Evolutionary conservation across 78 protist genomes (phyloP), one percentile per base, ranked within the genome.

Genomic region (Guillardia theta): DNA sequence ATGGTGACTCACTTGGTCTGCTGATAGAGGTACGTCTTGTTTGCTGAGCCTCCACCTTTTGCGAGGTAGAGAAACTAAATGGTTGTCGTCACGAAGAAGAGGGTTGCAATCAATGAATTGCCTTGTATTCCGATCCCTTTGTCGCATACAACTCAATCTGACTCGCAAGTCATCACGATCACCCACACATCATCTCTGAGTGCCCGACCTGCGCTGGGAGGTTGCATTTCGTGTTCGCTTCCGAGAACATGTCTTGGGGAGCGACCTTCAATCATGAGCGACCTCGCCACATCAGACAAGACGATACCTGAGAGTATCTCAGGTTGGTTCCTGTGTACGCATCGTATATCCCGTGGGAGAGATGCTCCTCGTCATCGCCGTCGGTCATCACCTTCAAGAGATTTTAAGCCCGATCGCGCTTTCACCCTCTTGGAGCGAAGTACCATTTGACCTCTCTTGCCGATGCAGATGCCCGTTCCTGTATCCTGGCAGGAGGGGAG

Each of bases 131-230:
- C 78, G 27, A 27, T 87, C 98, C 98, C 46, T 48, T 36, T 37
- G 95, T 92, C 18, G 98, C 95, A 87, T 45, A 88, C 37, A 97
- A 9, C 46, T 97, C 98, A 58, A 97, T 30, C 41, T 64, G 50
- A 9, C 44, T 4, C 36, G 39, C 21, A n/a, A n/a, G n/a, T n/a
- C n/a, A n/a, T n/a, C n/a, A n/a, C n/a, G n/a, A n/a, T n/a, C n/a
- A n/a, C n/a, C n/a, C n/a, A n/a, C n/a, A n/a, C n/a, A n/a, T n/a
- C n/a, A n/a, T n/a, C n/a, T n/a, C n/a, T n/a, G n/a, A n/a, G n/a
- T n/a, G n/a, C n/a, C n/a, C n/a, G n/a, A 46, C 88, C 95, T 97
- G 97, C 18, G 98, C 98, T 0, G 98, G 98, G n/a, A 97, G 94
- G 96, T 97, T 97, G 88, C 54, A 46, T 50, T 96, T 95, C 1